Conservation (phyloP, 495 filamentous ascomycete genomes). For the Cercophora sp. region DNA sequence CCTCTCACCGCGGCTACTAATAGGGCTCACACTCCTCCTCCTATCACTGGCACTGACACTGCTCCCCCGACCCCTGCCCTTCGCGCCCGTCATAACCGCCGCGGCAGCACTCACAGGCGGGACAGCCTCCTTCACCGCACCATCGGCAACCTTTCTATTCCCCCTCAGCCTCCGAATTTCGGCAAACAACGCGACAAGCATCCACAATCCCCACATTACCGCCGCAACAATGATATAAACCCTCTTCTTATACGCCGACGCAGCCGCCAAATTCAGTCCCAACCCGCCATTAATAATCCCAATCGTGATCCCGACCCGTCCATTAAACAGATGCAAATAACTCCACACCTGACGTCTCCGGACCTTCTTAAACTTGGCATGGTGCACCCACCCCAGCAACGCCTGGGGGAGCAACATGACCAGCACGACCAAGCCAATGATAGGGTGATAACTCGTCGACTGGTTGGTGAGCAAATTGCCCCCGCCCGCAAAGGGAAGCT, state of each 20-base stretch:
- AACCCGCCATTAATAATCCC: constrained; percentile 68
- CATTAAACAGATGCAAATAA: constrained; percentile 60
- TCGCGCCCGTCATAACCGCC: neutral
- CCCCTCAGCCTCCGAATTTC: constrained; percentile 18
- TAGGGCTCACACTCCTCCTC: neutral
- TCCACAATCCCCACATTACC: constrained; percentile 33
- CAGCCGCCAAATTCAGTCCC: constrained; percentile 49
- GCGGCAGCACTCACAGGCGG: neutral
- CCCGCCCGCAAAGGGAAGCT: constrained; percentile 14
- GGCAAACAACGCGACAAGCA: constrained; percentile 18
- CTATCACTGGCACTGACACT: constrained; percentile 1
- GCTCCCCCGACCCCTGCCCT: neutral
- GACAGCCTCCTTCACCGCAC: no score
- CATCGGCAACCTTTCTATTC: neutral
- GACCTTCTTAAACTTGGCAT: constrained; percentile 46
- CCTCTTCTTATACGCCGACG: constrained; percentile 16
- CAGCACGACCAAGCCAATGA: constrained; percentile 59
- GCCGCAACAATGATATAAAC: constrained; percentile 34
- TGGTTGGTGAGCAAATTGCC: constrained; percentile 19
- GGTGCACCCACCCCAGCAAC: constrained; percentile 59
- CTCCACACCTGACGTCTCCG: constrained; percentile 47
- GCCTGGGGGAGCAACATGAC: constrained; percentile 55
- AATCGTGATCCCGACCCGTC: constrained; percentile 52
- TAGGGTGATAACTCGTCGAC: constrained; percentile 38
- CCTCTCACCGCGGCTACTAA: neutral